A percentile compares a stretch with the other conserved stretches of the same genome.
Evolutionary conservation across 306 rosid species (phyloP).

Genomic region (Quercus bicolor): DNA sequence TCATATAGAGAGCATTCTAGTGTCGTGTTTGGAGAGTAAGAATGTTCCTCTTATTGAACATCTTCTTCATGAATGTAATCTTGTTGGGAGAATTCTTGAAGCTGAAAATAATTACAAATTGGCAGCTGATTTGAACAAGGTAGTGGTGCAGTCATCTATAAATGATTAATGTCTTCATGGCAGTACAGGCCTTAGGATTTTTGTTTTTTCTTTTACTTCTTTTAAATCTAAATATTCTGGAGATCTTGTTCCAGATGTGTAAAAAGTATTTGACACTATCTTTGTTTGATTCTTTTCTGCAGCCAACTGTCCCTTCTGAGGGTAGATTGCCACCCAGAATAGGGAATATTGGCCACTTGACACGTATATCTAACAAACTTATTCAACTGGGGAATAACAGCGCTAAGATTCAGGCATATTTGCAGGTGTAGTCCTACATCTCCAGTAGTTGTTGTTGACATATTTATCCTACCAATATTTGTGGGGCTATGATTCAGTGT

Average conservation of each 20-base stretch:
- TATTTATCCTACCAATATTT: background rate
- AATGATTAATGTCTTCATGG: slow-evolving; percentile 3
- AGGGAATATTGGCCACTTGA: slow-evolving; percentile 90
- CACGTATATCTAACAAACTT: slow-evolving; percentile 89
- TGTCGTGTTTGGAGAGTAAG: slow-evolving; percentile 89
- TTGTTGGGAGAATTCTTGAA: slow-evolving; percentile 69
- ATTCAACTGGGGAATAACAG: slow-evolving; percentile 67
- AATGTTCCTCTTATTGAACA: slow-evolving; percentile 69
- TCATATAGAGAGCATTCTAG: slow-evolving; percentile 73
- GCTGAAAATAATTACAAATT: slow-evolving; percentile 67
- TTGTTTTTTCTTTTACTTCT: background rate
- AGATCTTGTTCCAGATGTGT: background rate
- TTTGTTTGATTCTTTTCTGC: slow-evolving; percentile 35
- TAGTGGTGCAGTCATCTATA: slow-evolving; percentile 6
- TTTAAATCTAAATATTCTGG: slow-evolving; percentile 5
- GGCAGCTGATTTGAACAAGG: slow-evolving; percentile 64
- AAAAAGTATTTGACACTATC: slow-evolving; percentile 4
- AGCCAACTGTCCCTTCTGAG: slow-evolving; percentile 81
- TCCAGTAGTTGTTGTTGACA: background rate
- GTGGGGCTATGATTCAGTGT: slow-evolving; percentile 9
- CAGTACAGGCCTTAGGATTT: background rate
- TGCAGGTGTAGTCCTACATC: slow-evolving; percentile 56
- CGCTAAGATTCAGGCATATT: slow-evolving; percentile 55
- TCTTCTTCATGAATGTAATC: slow-evolving; percentile 71
- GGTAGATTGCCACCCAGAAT: slow-evolving; percentile 72